Percentiles rank a stretch among this genome's conserved stretches.
Conservation (phyloP, 116 monocot genomes). For the Cymodocea nodosa region DNA sequence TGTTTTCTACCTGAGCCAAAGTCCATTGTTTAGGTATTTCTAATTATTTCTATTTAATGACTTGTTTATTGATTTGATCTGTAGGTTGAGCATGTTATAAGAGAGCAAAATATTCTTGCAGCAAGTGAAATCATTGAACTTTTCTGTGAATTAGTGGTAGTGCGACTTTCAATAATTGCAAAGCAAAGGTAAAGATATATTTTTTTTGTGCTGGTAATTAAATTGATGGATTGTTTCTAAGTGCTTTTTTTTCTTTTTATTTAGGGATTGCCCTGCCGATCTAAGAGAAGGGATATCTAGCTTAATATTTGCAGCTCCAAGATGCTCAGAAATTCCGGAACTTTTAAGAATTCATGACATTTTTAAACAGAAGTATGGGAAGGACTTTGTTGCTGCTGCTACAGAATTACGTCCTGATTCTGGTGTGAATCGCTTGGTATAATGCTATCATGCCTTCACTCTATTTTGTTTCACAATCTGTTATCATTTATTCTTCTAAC, state of each 20-base stretch:
- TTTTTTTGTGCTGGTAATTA: background rate
- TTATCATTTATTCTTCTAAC: too few relatives aligned
- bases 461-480: background rate
- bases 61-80: background rate
- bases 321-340: slow-evolving; percentile 94
- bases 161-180: slow-evolving; percentile 72
- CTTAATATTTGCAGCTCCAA: slow-evolving; percentile 84
- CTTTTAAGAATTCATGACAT: slow-evolving; percentile 56
- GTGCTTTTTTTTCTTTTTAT: background rate
- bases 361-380: slow-evolving; percentile 88
- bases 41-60: background rate
- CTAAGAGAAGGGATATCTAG: slow-evolving; percentile 85
- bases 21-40: background rate
- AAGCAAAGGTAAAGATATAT: slow-evolving; percentile 48
- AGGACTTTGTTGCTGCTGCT: slow-evolving; percentile 79
- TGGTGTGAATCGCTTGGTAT: slow-evolving; percentile 47
- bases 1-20: background rate
- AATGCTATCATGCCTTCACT: background rate
- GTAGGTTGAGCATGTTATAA: slow-evolving; percentile 90
- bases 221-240: background rate
- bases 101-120: slow-evolving; percentile 79
- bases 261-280: slow-evolving; percentile 80
- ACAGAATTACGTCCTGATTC: slow-evolving; percentile 65
- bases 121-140: slow-evolving; percentile 91
- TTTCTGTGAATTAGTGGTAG: slow-evolving; percentile 83